Conservation (phyloP, 1,284 basidiomycete species). For the Lentinula novae-zelandiae region DNA sequence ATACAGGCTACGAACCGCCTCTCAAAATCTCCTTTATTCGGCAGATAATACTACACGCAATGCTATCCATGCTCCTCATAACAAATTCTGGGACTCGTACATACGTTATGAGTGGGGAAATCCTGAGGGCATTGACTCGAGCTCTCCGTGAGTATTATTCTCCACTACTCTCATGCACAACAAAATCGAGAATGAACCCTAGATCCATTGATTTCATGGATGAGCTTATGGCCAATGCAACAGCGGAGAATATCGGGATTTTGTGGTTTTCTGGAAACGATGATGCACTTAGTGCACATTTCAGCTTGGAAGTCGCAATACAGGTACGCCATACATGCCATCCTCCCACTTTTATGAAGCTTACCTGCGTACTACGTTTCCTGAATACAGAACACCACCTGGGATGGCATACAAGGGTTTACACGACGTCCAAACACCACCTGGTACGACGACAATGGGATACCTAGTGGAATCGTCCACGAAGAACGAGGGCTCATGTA, state of each 20-base stretch:
- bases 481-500: slow-evolving; percentile 50
- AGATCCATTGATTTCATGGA: slow-evolving; percentile 45
- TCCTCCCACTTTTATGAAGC: background rate
- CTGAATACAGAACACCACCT: slow-evolving; percentile 38
- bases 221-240: slow-evolving; percentile 43
- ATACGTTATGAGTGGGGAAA: background rate
- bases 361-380: background rate
- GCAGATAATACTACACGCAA: slow-evolving; percentile 17
- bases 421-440: slow-evolving; percentile 42
- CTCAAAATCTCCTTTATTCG: background rate
- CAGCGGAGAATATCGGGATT: slow-evolving; percentile 31
- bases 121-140: background rate
- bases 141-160: background rate
- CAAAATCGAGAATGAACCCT: background rate
- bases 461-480: slow-evolving; percentile 45
- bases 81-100: background rate
- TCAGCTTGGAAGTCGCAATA: slow-evolving; percentile 34
- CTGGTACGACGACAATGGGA: slow-evolving; percentile 38
- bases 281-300: slow-evolving; percentile 43
- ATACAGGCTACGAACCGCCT: background rate
- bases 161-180: slow-evolving; percentile 27
- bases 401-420: slow-evolving; percentile 10
- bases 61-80: slow-evolving; percentile 17
- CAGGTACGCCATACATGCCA: background rate
- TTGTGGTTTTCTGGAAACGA: slow-evolving; percentile 47